Evolutionary conservation across 108 stramenopile species (phyloP).

Genomic region (Nannochloropsis salina): DNA sequence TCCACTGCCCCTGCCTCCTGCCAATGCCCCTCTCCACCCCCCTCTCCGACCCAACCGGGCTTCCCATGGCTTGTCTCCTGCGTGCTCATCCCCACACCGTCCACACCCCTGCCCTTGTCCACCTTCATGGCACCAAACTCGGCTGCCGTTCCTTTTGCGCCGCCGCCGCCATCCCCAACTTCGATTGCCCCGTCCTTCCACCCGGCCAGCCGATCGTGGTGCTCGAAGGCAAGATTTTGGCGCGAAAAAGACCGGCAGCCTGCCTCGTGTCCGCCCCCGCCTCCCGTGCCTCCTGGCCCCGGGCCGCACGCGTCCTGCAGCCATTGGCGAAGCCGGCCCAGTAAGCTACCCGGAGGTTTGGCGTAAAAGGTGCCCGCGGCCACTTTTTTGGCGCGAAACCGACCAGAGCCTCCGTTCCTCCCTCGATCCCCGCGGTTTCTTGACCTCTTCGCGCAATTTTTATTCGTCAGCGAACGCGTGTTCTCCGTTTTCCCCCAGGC

Average conservation of each 20-base stretch:
- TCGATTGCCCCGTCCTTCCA: conserved; percentile 15
- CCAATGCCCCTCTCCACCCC: too few species aligned
- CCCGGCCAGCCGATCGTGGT: not conserved
- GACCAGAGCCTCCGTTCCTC: too few species aligned
- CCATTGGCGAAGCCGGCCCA: conserved; percentile 2
- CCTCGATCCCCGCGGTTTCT: too few species aligned
- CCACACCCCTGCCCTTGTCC: not conserved
- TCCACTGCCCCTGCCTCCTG: not conserved
- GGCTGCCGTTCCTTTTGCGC: not conserved
- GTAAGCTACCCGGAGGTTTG: not conserved
- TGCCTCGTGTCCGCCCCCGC: not conserved
- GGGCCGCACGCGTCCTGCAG: not conserved
- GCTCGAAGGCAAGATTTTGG: not conserved
- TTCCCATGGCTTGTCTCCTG: not conserved
- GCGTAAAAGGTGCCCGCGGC: not conserved
- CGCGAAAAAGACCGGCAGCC: not conserved
- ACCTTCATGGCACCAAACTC: not conserved
- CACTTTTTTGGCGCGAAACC: not conserved
- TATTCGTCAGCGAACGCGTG: too few species aligned
- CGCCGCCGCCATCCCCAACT: not conserved
- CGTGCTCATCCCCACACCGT: not conserved
- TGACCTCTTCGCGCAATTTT: too few species aligned
- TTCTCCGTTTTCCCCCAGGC: too few species aligned
- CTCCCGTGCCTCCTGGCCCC: not conserved
- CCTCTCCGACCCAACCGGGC: too few species aligned